Conservation (phyloP, 2,329 filamentous ascomycete genomes). For the Scedosporium boydii region DNA sequence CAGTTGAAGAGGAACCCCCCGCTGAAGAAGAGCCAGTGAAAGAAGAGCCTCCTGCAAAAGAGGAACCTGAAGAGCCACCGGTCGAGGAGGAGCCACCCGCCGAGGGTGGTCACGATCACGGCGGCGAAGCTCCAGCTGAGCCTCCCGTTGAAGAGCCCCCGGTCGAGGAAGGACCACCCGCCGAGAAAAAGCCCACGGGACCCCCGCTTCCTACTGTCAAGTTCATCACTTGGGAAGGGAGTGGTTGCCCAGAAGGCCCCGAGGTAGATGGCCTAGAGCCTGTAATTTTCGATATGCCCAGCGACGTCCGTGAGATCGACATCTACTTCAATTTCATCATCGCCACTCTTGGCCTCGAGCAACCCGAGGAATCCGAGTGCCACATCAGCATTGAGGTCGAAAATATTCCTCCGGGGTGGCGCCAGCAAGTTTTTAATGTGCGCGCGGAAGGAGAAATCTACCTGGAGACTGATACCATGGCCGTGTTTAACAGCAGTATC, state of each 20-base stretch:
- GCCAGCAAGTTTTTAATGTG: neutral
- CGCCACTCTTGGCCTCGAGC: neutral
- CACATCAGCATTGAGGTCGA: neutral
- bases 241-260: neutral
- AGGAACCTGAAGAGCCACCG: neutral
- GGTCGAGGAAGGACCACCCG: neutral
- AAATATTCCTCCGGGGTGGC: neutral
- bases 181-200: neutral
- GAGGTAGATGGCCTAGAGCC: neutral
- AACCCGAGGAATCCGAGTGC: neutral
- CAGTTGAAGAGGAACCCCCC: neutral
- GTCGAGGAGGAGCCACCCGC: neutral
- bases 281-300: neutral
- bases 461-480: neutral
- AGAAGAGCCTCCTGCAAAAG: neutral
- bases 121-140: too few species aligned
- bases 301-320: neutral
- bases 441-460: neutral
- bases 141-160: neutral
- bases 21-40: neutral
- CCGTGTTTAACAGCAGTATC: neutral
- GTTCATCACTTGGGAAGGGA: neutral
- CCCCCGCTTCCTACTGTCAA: neutral
- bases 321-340: neutral
- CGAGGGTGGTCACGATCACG: neutral